Evolutionary conservation across 2,329 filamentous ascomycete genomes (phyloP).

Genomic region (Penicillium sp.): DNA sequence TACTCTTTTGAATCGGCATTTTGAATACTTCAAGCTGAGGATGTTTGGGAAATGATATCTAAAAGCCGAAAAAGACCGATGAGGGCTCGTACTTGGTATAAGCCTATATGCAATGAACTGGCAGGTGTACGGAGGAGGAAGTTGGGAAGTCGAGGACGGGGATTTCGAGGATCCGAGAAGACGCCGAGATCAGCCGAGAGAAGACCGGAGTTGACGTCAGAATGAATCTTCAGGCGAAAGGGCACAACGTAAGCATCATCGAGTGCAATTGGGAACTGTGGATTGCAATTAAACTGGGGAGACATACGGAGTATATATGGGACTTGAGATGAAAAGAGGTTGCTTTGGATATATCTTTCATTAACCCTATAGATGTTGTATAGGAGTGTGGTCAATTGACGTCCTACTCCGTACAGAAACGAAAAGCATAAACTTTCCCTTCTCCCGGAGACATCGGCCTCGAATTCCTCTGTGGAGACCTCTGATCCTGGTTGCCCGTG

Average conservation of each 20-base stretch:
- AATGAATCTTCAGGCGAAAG: background rate
- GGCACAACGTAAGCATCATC: background rate
- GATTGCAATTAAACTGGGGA: background rate
- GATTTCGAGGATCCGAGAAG: background rate
- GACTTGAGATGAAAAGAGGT: too few species aligned
- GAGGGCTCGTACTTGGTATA: background rate
- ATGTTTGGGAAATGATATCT: background rate
- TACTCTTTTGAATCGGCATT: background rate
- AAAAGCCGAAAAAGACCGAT: background rate
- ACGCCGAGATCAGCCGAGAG: background rate
- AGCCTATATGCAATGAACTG: background rate
- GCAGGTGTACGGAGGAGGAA: background rate
- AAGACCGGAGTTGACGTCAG: conserved; percentile 2
- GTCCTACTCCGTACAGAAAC: background rate
- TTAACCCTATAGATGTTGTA: too few species aligned
- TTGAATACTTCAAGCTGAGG: background rate
- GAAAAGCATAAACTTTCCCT: background rate
- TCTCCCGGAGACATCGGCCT: conserved; percentile 7
- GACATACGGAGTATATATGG: background rate
- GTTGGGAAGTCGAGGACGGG: background rate
- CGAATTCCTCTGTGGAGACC: conserved; percentile 8
- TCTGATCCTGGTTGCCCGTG: conserved; percentile 8
- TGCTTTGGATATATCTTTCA: too few species aligned
- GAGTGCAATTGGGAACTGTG: background rate
- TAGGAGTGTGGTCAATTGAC: too few species aligned